Base-by-base conservation (phyloP, 169 alveolate genomes). In the Eimeria praecox region DNA sequence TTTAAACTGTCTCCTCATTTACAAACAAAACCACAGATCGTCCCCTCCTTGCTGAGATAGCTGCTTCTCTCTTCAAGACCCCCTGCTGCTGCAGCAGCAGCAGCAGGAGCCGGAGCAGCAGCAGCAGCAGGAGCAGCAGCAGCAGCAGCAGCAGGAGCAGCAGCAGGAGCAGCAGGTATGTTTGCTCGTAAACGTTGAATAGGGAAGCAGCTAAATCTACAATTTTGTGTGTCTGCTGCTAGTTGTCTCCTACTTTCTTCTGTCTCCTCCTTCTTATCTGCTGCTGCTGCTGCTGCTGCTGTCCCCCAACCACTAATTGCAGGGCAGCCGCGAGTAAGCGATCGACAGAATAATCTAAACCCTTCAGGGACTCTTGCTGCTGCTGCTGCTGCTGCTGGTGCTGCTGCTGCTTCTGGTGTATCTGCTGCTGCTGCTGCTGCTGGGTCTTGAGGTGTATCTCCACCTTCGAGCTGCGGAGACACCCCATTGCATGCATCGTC, bases 121-220 rank as follows among this genome's bases (percentile, higher is more conserved):
- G 73, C 90, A 38, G 49, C 14, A 49, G 71, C 90, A 82, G 24
- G 73, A 4, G 44, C 2, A 52, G 54, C 52, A 38, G 77, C 77
- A 83, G 64, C 69, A 80, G 90, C 71, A 46, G 88, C 85, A 6
- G 89, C 89, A 78, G 89, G 44, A 54, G 91, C 54, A 54, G 77
- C 77, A 83, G 75, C 77, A 49, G 54, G 75, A 83, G 91, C 91
- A 54, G 91, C 91, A 40, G 91, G 18, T 12, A 77, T 6, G 38
- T 16, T 22, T 49, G 14, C 54, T 14, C 40, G 3, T 14, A 71
- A 69, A 38, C 54, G 38, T 8, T 49, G 18, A 4, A 24, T 42
- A 5, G 91, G 59, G 54, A n/a, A 54, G 75, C 91, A 83, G 30
- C 91, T 22, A 33, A 83, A 83, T n/a, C 75, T 52, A 54, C 91